These are phyloP conservation scores for Starmera dryadoides DNA, from an alignment of 805 yeast genomes.

Conservation along the genomic window DNA sequence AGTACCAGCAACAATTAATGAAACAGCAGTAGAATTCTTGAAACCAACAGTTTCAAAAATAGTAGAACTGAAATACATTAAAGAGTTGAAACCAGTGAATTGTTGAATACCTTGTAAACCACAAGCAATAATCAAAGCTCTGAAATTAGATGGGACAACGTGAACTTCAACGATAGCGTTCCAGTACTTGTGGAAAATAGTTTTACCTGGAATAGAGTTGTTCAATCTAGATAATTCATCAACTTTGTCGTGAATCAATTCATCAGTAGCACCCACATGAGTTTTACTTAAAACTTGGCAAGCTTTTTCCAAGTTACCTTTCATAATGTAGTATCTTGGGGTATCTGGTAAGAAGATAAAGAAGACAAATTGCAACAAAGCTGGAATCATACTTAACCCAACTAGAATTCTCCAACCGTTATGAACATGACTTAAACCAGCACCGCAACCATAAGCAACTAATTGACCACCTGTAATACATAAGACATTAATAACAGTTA, in stretches of 20 bases:
- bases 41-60: constrained; percentile 90
- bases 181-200: constrained; percentile 42
- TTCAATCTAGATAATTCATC: constrained; percentile 52
- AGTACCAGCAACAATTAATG: constrained; percentile 89
- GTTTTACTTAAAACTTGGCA: constrained; percentile 54
- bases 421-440: constrained; percentile 63
- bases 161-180: constrained; percentile 60
- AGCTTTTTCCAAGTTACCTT: constrained; percentile 60
- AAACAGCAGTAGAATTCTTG: constrained; percentile 85
- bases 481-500: constrained; percentile 80
- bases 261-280: constrained; percentile 56
- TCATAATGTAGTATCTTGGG: constrained; percentile 81
- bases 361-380: constrained; percentile 65
- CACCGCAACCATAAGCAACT: constrained; percentile 89
- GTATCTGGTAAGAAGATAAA: constrained; percentile 92
- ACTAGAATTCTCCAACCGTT: constrained; percentile 94
- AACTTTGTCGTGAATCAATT: constrained; percentile 58
- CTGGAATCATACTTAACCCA: constrained; percentile 85
- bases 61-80: constrained; percentile 92
- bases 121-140: constrained; percentile 87
- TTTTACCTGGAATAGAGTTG: constrained; percentile 37
- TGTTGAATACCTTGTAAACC: constrained; percentile 96
- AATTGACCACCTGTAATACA: constrained; percentile 95
- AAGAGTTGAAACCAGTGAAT: constrained; percentile 92
- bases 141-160: constrained; percentile 65